Evolutionary conservation across 176 grass and related monocot genomes (phyloP), one percentile per base, ranked within the genome.

Genomic region (Poa annua): DNA sequence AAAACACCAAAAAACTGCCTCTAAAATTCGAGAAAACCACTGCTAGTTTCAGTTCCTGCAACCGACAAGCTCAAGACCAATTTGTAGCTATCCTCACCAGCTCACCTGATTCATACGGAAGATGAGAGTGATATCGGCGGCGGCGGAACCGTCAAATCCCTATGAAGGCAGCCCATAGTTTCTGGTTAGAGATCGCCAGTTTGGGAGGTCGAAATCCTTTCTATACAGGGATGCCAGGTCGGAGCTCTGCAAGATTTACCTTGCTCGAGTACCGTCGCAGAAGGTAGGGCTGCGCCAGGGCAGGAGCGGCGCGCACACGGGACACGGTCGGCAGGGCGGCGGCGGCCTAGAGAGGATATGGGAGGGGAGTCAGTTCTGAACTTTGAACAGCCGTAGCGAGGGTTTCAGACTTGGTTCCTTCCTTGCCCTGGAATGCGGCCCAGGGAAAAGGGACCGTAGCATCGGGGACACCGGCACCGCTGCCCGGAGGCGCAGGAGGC

Each of bases 221-320:
- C 15, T 66, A 66, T 66, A 66, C 3, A 34, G 7, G 32, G 32
- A 19, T 35, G 15, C 17, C 3, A 14, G 1, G 45, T 65, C 14
- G 62, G 32, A 35, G 6, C 7, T 35, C 7, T 33, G 32, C 15
- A 66, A 66, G 63, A 47, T 33, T 66, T 19, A 66, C 63, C 63
- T 66, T 66, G 63, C 63, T 66, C 32, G 63, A 66, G 63, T 66
- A 66, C 7, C 29, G 7, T 7, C 63, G 63, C 63, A 66, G 32
- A 22, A 62, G 59, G 59, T 26, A 62, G n/a, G 24, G 59, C 26
- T 62, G 59, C 24, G 59, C 11, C 15, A 66, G 63, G 63, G 32
- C 6, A 7, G 63, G 63, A 66, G 63, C 63, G 15, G 33, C 63
- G 32, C 19, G 32, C 63, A 19, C 13, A 17, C 32, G 63, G 32